These are phyloP conservation scores for Cutaneotrichosporon sp. DNA, from an alignment of 1,284 basidiomycete species.

Conservation along the genomic window DNA sequence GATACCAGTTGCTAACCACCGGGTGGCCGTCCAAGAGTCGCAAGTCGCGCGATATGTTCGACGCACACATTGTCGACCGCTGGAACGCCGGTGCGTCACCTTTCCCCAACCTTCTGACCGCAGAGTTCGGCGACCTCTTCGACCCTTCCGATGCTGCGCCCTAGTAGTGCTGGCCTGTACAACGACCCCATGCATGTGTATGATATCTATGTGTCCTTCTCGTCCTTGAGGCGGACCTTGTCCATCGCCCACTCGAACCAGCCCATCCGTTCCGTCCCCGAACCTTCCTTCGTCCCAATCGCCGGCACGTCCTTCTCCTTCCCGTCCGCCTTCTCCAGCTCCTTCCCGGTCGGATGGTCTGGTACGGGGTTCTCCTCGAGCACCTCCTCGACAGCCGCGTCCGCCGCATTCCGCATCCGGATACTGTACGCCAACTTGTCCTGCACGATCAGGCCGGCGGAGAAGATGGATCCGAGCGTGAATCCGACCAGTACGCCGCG, in stretches of 20 bases:
- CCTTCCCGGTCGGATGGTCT: conserved; percentile 13
- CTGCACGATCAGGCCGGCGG: conserved; percentile 39
- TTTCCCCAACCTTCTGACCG: conserved; percentile 11
- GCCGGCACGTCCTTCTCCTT: neutral
- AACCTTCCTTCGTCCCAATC: neutral
- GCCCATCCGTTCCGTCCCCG: neutral
- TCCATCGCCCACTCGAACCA: conserved; percentile 6
- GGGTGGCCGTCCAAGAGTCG: neutral
- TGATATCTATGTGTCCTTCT: conserved; percentile 5
- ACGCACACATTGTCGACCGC: conserved; percentile 39
- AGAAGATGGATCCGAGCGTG: conserved; percentile 38
- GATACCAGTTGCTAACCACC: conserved; percentile 5
- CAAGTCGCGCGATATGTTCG: conserved; percentile 31
- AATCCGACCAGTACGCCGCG: conserved; percentile 41
- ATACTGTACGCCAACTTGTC: conserved; percentile 29
- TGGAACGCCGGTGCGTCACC: conserved; percentile 42
- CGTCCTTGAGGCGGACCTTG: neutral
- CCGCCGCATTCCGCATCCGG: conserved; percentile 25
- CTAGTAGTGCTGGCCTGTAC: neutral
- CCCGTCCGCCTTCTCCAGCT: neutral
- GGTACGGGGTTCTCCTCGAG: conserved; percentile 9
- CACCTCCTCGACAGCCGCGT: conserved; percentile 11
- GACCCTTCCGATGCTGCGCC: conserved; percentile 1
- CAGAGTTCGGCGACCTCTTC: conserved; percentile 46
- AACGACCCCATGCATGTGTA: conserved; percentile 14